Evolutionary conservation across 169 alveolate species (phyloP), one percentile per base, ranked within the genome.

Genomic region (Plasmodium vivax): DNA sequence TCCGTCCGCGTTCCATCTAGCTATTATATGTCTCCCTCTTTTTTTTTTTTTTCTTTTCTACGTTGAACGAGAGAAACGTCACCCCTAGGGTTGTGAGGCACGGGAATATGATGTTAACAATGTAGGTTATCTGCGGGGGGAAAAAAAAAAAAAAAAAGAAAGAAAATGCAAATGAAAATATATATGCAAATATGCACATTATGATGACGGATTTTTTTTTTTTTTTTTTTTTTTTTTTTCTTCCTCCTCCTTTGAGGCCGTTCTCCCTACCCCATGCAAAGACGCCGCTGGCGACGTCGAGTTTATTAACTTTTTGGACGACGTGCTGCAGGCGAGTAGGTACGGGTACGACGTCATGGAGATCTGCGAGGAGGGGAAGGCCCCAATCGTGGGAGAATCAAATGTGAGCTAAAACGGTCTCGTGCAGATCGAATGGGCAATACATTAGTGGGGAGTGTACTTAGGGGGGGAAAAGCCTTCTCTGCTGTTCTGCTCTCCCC

Each of bases 201-300:
- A 30, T 75, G 56, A 19, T 56, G 75, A 56, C 2, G 12, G 47
- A 7, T 23, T 45, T 32, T 43, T 34, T 23, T 36, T 23, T 19
- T 23, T 23, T 23, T 23, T 23, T 23, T 23, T 23, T 23, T 23
- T 23, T 23, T 23, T 23, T 23, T 23, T 23, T 23, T 23, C 0
- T 23, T 23, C 0, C 0, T 34, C 47, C 58, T 73, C 56, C 27
- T 7, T 16, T 3, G 83, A 30, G 36, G 43, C 75, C 10, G 45
- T 82, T 82, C 47, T 54, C 38, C 72, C 68, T 87, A 87, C 93
- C 81, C 93, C 93, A 36, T 87, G 93, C 32, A 87, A 77, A 4
- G 93, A 34, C n/a, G 93, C 93, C 43, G 93, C 93, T 30, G 93
- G 93, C 3, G 93, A 87, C 16, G 93, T 87, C 27, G 93, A 77